A percentile compares a stretch with the other conserved stretches of the same genome.
Evolutionary conservation across 2,329 filamentous ascomycete species (phyloP).

Genomic region (Fusarium kyushuense): DNA sequence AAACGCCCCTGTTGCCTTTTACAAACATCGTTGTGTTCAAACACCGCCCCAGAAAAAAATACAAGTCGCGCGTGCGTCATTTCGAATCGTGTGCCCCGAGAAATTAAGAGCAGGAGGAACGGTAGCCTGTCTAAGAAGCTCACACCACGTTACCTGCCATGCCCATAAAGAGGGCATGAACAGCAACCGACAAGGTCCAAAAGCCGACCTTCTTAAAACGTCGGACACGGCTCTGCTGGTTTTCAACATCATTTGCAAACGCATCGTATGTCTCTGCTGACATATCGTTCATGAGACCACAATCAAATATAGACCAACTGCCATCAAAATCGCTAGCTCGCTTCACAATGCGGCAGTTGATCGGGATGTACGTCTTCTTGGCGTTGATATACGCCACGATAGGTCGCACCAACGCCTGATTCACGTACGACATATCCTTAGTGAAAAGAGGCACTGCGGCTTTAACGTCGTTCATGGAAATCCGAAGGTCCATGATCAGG

Average conservation of each 20-base stretch:
- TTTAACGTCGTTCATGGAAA: conserved; percentile 94
- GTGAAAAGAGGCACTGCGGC: conserved; percentile 94
- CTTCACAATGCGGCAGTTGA: conserved; percentile 95
- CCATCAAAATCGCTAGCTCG: conserved; percentile 90
- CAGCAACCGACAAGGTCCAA: conserved; percentile 92
- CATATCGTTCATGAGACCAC: conserved; percentile 91
- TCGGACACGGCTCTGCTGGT: conserved; percentile 86
- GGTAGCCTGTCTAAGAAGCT: conserved; percentile 8
- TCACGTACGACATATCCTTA: conserved; percentile 91
- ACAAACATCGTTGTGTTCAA: conserved; percentile 16
- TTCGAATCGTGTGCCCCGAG: conserved; percentile 15
- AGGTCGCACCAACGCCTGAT: conserved; percentile 92
- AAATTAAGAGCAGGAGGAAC: conserved; percentile 19
- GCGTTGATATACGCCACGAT: conserved; percentile 99
- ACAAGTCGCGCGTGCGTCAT: conserved; percentile 29
- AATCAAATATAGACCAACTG: conserved; percentile 94
- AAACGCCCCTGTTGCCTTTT: conserved; percentile 42
- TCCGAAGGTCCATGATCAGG: conserved; percentile 92
- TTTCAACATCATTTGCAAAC: conserved; percentile 90
- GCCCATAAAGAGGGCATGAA: conserved; percentile 94
- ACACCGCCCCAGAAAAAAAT: conserved; percentile 25
- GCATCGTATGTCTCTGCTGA: conserved; percentile 95
- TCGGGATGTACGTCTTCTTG: conserved; percentile 93
- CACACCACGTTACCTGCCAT: conserved; percentile 84
- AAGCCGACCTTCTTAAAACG: conserved; percentile 95